Evolutionary conservation across 352 stramenopile species (phyloP).

Genomic region (Blastocystis sp.): DNA sequence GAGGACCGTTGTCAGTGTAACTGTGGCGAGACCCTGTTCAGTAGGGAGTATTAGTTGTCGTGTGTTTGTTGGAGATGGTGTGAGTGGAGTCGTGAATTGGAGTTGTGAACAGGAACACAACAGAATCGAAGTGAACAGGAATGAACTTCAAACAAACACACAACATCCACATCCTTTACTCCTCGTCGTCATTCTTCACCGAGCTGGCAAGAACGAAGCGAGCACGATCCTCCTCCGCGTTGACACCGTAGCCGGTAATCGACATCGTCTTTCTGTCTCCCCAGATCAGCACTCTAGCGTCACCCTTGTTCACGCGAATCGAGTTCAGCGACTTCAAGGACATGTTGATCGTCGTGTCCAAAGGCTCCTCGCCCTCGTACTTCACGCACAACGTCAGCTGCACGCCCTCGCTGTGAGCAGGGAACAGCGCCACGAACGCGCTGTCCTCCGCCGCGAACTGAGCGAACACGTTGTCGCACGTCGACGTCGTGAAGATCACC

Average conservation of each 20-base stretch:
- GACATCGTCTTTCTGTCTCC: slow-evolving; percentile 47
- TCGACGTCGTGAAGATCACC: slow-evolving; percentile 57
- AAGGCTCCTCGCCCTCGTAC: slow-evolving; percentile 35
- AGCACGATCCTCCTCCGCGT: slow-evolving; percentile 38
- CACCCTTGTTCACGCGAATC: slow-evolving; percentile 39
- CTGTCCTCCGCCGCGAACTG: slow-evolving; percentile 26
- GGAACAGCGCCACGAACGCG: slow-evolving; percentile 32
- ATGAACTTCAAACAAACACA: slow-evolving; percentile 7
- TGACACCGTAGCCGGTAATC: slow-evolving; percentile 43
- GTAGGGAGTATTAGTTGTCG: background rate
- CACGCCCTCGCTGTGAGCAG: slow-evolving; percentile 13
- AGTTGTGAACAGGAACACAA: too few species aligned
- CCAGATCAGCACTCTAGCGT: slow-evolving; percentile 48
- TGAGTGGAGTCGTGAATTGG: too few species aligned
- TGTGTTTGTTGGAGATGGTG: background rate
- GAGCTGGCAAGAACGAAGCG: slow-evolving; percentile 55
- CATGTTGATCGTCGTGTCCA: slow-evolving; percentile 34
- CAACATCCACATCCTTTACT: slow-evolving; percentile 6
- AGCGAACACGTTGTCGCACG: slow-evolving; percentile 43
- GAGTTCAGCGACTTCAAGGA: slow-evolving; percentile 22
- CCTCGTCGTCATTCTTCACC: slow-evolving; percentile 34
- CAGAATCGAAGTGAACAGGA: background rate
- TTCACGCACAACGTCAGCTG: slow-evolving; percentile 54
- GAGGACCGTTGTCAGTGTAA: background rate
- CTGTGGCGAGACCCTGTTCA: background rate